Evolutionary conservation across 805 yeast genomes (phyloP), one percentile per base, ranked within the genome.

Genomic region (Metschnikowia orientalis): DNA sequence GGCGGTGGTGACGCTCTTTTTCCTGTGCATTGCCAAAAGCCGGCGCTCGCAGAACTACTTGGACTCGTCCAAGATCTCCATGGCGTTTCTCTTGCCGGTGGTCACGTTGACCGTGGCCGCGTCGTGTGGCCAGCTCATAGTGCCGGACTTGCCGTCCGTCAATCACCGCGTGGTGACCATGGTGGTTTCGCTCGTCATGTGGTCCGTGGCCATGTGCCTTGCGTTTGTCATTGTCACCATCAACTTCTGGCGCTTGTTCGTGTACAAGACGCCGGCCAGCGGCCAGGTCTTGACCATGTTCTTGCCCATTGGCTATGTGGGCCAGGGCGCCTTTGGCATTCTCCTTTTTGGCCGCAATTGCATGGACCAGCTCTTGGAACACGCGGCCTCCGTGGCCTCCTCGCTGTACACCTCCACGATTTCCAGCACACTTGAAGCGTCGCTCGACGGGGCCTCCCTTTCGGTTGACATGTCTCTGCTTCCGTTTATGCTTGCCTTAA

Each of bases 301-400:
- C 51, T 69, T 86, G 32, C 88, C 94, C 1, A 63, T 87, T 28
- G 96, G 96, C 6, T 79, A 89, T 25, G 55, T 83, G 51, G 95
- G 95, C 12, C 96, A 88, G 57, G 95, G 92, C 1, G 72, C 85
- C 2, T 84, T 67, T 55, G 84, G 83, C 2, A 68, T 83, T 9
- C 56, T 79, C 41, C 55, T 73, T 30, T 61, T 77, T 40, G 80
- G 85, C 6, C 47, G 57, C 17, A 71, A 75, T 47, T 48, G 53
- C 28, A 37, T 50, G 47, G 11, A 47, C 23, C 26, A 61, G 11
- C 30, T 56, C 16, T 22, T 39, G 34, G 44, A 42, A 4, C 38
- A 44, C 30, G 32, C 32, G 7, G 25, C 12, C 12, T 9, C 18
- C 9, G 42, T 37, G 13, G 10, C 33, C 6, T 10, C 18, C 5